phyloP scores from a whole-genome alignment of 2,329 filamentous ascomycete species.

The Claviceps pusilla region DNA sequence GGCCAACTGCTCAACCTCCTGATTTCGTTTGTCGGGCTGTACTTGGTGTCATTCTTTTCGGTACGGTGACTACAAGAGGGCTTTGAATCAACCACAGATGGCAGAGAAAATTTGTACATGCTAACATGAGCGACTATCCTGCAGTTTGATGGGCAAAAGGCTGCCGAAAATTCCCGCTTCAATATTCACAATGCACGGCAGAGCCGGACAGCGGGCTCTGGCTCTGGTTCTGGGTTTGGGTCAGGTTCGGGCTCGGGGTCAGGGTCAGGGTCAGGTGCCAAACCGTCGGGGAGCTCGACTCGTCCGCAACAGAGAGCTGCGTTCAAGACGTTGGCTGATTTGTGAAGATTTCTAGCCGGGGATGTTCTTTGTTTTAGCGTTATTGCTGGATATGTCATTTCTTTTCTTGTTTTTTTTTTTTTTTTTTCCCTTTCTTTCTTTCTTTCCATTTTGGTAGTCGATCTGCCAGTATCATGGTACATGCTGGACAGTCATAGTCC shows the following conservation, averaged over 20 bases:
- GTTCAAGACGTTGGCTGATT: conserved; percentile 40
- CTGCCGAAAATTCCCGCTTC: conserved; percentile 44
- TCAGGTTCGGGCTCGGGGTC: background rate
- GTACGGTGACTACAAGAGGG: conserved; percentile 25
- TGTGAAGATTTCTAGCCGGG: conserved; percentile 14
- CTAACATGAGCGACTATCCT: conserved; percentile 10
- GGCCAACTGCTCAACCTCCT: conserved; percentile 33
- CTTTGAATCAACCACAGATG: conserved; percentile 1
- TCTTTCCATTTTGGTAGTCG: background rate
- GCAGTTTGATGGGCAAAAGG: conserved; percentile 46
- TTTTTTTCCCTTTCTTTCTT: background rate
- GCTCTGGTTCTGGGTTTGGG: conserved; percentile 3
- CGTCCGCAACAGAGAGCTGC: conserved; percentile 17
- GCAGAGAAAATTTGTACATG: background rate
- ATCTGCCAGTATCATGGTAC: background rate
- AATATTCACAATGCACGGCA: conserved; percentile 30
- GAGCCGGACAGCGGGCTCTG: conserved; percentile 1
- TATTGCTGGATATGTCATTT: background rate
- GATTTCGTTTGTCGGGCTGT: conserved; percentile 43
- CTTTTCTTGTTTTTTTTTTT: background rate
- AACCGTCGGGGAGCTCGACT: conserved; percentile 12
- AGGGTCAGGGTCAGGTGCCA: conserved; percentile 1
- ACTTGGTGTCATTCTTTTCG: conserved; percentile 46
- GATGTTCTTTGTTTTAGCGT: background rate
- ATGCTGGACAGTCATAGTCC: background rate